phyloP scores from a whole-genome alignment of 2,329 filamentous ascomycete species.

The Zymoseptoria passerinii region DNA sequence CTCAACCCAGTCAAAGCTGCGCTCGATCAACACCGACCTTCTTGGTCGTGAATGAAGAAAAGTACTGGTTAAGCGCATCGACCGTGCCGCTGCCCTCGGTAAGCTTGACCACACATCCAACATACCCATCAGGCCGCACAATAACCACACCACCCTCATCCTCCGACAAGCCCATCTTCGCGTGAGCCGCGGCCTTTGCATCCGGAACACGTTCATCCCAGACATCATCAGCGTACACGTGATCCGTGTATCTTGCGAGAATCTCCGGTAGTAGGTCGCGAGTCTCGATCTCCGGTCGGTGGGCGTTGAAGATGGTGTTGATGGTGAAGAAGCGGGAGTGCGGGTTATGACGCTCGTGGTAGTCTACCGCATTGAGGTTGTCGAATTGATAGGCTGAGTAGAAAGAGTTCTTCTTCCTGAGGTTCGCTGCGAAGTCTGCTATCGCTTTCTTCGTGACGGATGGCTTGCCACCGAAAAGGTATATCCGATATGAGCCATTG shows the following conservation, averaged over 20 bases:
- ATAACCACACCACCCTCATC: constrained; percentile 72
- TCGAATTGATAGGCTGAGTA: constrained; percentile 56
- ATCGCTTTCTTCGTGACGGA: constrained; percentile 54
- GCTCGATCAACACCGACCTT: constrained; percentile 33
- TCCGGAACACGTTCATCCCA: constrained; percentile 62
- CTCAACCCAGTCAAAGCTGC: constrained; percentile 16
- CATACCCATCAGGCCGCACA: constrained; percentile 79
- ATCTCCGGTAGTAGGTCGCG: constrained; percentile 59
- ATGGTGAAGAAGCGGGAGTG: constrained; percentile 77
- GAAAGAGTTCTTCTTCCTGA: constrained; percentile 63
- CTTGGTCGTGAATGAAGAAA: constrained; percentile 63
- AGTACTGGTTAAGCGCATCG: constrained; percentile 79
- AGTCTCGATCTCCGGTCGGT: constrained; percentile 64
- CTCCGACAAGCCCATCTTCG: constrained; percentile 73
- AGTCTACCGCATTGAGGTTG: constrained; percentile 55
- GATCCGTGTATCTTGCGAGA: constrained; percentile 67
- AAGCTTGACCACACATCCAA: constrained; percentile 65
- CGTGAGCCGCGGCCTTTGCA: constrained; percentile 67
- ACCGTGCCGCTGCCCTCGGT: constrained; percentile 70
- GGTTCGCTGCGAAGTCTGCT: constrained; percentile 57
- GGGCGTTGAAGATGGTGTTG: constrained; percentile 63
- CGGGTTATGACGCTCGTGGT: constrained; percentile 77
- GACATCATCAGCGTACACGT: constrained; percentile 80
- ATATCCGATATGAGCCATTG: constrained; percentile 81
- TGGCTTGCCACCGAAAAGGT: constrained; percentile 71